phyloP scores from a whole-genome alignment of 2,329 filamentous ascomycete genomes.

The Blastomyces percursus region DNA sequence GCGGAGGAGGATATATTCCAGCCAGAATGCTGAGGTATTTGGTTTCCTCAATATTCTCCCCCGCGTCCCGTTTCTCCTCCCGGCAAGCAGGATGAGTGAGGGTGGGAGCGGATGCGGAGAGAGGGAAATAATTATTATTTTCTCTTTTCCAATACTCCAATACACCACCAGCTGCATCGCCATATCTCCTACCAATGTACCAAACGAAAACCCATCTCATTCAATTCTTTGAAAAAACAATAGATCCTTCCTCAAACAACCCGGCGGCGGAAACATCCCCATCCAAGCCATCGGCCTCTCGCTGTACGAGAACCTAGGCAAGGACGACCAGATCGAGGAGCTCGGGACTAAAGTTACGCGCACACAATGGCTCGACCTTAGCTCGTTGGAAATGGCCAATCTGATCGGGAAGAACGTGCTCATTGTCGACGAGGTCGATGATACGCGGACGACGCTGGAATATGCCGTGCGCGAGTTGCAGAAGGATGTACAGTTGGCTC shows the following conservation, averaged over 20 bases:
- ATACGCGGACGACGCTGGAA: constrained; percentile 86
- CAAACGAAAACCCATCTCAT: neutral
- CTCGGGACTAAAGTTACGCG: constrained; percentile 90
- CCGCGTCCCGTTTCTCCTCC: neutral
- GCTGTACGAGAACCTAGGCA: constrained; percentile 75
- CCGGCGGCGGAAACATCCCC: constrained; percentile 83
- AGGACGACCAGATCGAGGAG: constrained; percentile 55
- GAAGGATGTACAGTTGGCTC: constrained; percentile 82
- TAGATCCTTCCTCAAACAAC: constrained; percentile 81
- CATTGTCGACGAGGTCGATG: constrained; percentile 92
- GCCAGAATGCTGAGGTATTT: constrained; percentile 76
- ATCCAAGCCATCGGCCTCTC: constrained; percentile 98
- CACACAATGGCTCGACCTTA: constrained; percentile 95
- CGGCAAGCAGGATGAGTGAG: neutral
- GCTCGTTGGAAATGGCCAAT: constrained; percentile 73
- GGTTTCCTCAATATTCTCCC: constrained; percentile 8
- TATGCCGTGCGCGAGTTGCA: constrained; percentile 87
- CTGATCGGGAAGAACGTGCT: constrained; percentile 83
- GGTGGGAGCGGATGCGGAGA: neutral
- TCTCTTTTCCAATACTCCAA: neutral
- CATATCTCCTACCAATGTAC: neutral
- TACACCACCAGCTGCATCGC: neutral
- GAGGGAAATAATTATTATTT: neutral
- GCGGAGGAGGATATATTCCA: constrained; percentile 92
- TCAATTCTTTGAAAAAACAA: constrained; percentile 5